Evolutionary conservation across 208 protist species (phyloP), one percentile per base, ranked within the genome.

Genomic region (Crithidia sp.): DNA sequence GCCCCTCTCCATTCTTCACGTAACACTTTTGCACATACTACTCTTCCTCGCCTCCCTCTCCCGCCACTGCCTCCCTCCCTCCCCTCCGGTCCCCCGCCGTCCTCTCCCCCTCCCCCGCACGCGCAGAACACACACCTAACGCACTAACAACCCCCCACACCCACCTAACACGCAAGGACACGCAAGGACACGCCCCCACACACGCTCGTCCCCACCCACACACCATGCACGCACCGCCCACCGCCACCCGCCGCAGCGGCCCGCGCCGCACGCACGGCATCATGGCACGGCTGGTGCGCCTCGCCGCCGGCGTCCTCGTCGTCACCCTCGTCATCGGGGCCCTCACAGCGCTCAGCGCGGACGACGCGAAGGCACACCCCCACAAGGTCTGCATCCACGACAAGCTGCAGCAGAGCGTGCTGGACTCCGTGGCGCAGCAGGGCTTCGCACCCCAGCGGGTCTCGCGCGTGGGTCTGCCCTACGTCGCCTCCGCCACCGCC

Each of bases 301-400:
- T 88, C 28, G 76, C 85, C 41, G 71, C 76, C 10, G 89, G 81
- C 72, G 50, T 39, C 52, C 44, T 37, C 12, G 2, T 59, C 28
- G 28, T 17, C 57, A 14, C 39, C 37, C 65, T 74, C 4, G 65
- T 96, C 5, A 74, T 28, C 5, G 65, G 76, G 0, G 73, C 75
- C 10, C 67, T 71, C 5, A 82, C 86, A 0, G 37, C 82, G 37
- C 41, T 55, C 2, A 71, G 39, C 39, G 9, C 7, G 5, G 57
- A 5, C 9, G 57, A 5, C 52, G 63, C n/a, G 41, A 4, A 6
- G 12, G 39, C 19, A 12, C 52, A 14, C 6, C 2, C 3, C 7
- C 41, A 43, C 37, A 49, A 76, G 49, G 47, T 12, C 62, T 76
- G 71, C 62, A 62, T 76, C 58, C 71, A 76, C 54, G 71, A 76